Base-by-base conservation (phyloP, 257 asterid species). In the Euphrasia confusa region DNA sequence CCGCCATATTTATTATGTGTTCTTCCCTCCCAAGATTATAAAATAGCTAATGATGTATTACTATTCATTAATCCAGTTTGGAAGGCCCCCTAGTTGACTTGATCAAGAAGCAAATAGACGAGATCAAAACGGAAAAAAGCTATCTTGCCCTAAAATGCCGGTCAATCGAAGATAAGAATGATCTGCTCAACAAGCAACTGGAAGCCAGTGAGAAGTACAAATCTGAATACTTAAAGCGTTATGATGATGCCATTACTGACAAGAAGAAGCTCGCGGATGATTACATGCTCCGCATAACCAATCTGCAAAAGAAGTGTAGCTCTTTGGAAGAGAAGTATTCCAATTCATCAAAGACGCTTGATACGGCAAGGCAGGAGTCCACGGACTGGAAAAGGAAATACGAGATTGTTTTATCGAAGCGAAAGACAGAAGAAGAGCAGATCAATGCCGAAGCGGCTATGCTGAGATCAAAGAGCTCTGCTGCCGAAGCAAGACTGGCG, bases 401-500 rank as follows among this genome's bases (percentile, higher is more conserved):
- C 75, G 97, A 87, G 62, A 80, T 81, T 66, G 80, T 76, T 24
- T 72, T 74, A 17, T 77, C 88, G 37, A 80, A 79, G 77, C 90
- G 67, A 58, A 89, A 85, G 86, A 90, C 87, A 37, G 95, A 71
- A 71, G 95, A 84, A 71, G 95, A 85, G 58, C 96, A 87, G 76
- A 72, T 73, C 13, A 79, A 70, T 72, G 83, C 90, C 1, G 97
- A 93, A 73, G 74, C 87, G 65, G 80, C 88, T 7, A 78, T 89
- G 76, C 94, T 89, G 56, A 83, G 79, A 72, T 84, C 97, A 32
- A 85, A 80, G 75, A 80, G 84, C 63, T 84, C 94, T 75, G 99
- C 99, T 60, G 95, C 99, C 54, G 99, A 87, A 72, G 99, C 99
- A 66, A 85, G 99, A 77, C 77, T 93, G 58, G 95, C 87, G 63